Evolutionary conservation across 257 asterid species (phyloP), one percentile per base, ranked within the genome.

Genomic region (Eucommia ulmoides): DNA sequence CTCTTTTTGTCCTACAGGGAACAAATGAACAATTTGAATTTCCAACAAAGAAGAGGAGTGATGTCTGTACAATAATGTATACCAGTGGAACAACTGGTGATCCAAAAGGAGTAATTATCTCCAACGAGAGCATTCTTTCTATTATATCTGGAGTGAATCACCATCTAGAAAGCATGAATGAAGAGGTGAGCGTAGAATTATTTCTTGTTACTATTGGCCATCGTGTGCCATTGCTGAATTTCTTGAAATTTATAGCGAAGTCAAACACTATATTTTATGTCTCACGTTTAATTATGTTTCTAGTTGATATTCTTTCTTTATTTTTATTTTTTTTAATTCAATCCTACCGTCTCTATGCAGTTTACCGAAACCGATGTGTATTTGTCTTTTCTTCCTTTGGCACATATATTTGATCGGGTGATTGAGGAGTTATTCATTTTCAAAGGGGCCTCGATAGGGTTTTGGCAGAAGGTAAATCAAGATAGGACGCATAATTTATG

Each of bases 1-100:
- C n/a, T n/a, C n/a, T n/a, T n/a, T n/a, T n/a, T 51, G 33, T 51
- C 41, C 18, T 48, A 21, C 71, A 84, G 95, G 93, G 88, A 60
- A 49, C 9, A 53, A 60, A 63, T 59, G 65, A 77, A 63, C 45
- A 62, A 25, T 74, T 68, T 45, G 83, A 67, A 24, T 54, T 82
- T 53, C 95, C 95, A 15, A 45, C 17, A 10, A 82, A 82, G 77
- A 77, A 74, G 47, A 67, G 45, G 52, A 65, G 65, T 0, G 88
- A 85, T 50, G 75, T 79, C 54, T 85, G 95, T 55, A 82, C 93
- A 0, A 81, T 85, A 54, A 85, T 85, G 95, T 84, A 84, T 59
- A 81, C 95, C 6, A 84, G 93, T 67, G 95, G 93, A 24, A 84
- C 95, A 47, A 84, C 95, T 21, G 95, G 95, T 14, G 83, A 82